Base-by-base conservation (phyloP, 176 grass and related monocot genomes). In the Cocos nucifera region DNA sequence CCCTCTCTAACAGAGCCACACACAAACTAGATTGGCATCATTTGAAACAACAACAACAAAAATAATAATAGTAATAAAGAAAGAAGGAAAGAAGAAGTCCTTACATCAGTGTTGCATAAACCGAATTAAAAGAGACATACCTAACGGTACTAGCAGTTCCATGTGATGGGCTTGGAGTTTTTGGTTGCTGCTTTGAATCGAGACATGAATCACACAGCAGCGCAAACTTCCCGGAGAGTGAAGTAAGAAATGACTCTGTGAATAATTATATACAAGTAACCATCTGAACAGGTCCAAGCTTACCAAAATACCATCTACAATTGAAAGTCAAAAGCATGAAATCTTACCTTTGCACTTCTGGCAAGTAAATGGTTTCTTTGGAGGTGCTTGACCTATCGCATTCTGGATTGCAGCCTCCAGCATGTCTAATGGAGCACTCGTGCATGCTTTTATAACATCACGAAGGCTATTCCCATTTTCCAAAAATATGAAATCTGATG, bases 401-500 rank as follows among this genome's bases (percentile, higher is more conserved):
- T 66, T 70, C 26, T 26, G 71, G 70, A 89, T 73, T 72, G 67
- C 67, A 78, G 74, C 62, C 63, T 81, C 75, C 59, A 89, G 22
- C 63, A 60, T 79, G 63, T 84, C 78, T 69, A 75, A 39, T 19
- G 81, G 66, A 51, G 78, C 71, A 81, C 30, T 50, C 61, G 54
- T 4, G 15, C 86, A 85, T 25, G 67, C 62, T 50, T 57, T 75
- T 53, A 89, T 26, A 50, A 89, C 61, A 72, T 81, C 81, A 72
- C 77, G 75, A 22, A 89, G 74, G 80, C 73, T 81, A 57, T 65
- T 85, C 74, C 86, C 86, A 65, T 72, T 89, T 61, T 81, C 65
- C 39, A 89, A 73, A 78, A 75, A 69, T 72, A 89, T 89, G 58
- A 81, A 85, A 68, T 89, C 78, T 0, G 86, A 84, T 8, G 86